A percentile compares a stretch with the other conserved stretches of the same genome.
These are phyloP conservation scores for Lachnellula arida DNA, from an alignment of 2,329 filamentous ascomycete genomes.

Conservation along the genomic window DNA sequence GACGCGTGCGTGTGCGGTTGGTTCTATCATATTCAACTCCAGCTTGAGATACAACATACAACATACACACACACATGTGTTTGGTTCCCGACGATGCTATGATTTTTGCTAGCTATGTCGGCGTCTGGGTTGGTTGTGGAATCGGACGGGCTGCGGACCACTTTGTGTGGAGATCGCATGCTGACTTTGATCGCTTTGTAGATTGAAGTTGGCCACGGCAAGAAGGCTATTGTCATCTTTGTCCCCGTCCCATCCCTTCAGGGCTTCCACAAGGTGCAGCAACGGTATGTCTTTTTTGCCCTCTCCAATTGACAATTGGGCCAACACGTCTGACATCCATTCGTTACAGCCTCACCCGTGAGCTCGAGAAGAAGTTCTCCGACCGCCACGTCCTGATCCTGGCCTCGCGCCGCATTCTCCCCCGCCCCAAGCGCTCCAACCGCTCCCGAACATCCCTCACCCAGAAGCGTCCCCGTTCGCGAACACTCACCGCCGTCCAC, in stretches of 20 bases:
- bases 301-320: background rate
- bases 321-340: background rate
- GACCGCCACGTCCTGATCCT: slow-evolving; percentile 99
- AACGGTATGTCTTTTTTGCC: slow-evolving; percentile 68
- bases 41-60: slow-evolving; percentile 26
- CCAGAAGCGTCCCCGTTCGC: slow-evolving; percentile 97
- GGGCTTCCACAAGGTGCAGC: slow-evolving; percentile 99
- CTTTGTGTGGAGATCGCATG: slow-evolving; percentile 69
- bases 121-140: slow-evolving; percentile 40
- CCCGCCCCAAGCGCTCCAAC: slow-evolving; percentile 96
- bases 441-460: slow-evolving; percentile 93
- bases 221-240: slow-evolving; percentile 99
- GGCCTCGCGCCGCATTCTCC: slow-evolving; percentile 96
- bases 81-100: slow-evolving; percentile 11
- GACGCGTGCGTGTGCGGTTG: background rate
- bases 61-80: slow-evolving; percentile 9
- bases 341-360: slow-evolving; percentile 79
- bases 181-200: slow-evolving; percentile 66
- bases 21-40: slow-evolving; percentile 16
- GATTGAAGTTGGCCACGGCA: slow-evolving; percentile 99
- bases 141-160: slow-evolving; percentile 75
- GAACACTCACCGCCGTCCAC: slow-evolving; percentile 97
- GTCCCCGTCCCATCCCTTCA: slow-evolving; percentile 98
- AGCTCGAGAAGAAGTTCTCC: slow-evolving; percentile 99
- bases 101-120: slow-evolving; percentile 21